Evolutionary conservation across 2,329 filamentous ascomycete species (phyloP).

Genomic region (Chlorencoelia australis): DNA sequence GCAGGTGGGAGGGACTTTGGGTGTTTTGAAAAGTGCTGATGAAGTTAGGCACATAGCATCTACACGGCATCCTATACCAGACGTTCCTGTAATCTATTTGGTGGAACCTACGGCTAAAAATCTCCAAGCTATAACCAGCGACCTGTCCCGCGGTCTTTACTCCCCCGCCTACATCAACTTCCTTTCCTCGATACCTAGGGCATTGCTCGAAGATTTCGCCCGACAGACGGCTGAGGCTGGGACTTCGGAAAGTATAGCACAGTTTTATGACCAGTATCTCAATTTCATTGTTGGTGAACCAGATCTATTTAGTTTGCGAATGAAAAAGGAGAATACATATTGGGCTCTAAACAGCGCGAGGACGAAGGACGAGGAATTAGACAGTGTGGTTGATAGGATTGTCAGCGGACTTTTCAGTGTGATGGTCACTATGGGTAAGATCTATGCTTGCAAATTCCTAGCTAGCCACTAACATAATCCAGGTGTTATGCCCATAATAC

Average conservation of each 20-base stretch:
- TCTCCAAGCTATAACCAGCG: constrained; percentile 70
- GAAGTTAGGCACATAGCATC: constrained; percentile 65
- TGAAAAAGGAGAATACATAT: constrained; percentile 85
- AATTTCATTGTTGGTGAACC: constrained; percentile 96
- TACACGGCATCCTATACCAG: constrained; percentile 79
- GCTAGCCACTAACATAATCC: constrained; percentile 20
- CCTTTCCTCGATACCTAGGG: constrained; percentile 81
- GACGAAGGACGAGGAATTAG: constrained; percentile 82
- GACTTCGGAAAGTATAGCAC: constrained; percentile 81
- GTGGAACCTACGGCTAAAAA: constrained; percentile 80
- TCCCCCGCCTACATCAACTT: constrained; percentile 95
- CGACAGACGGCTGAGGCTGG: constrained; percentile 74
- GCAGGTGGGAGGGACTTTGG: constrained; percentile 1
- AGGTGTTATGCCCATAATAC: constrained; percentile 90
- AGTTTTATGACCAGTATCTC: constrained; percentile 92
- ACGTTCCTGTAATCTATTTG: constrained; percentile 95
- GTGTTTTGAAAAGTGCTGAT: constrained; percentile 15
- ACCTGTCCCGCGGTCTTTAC: constrained; percentile 81
- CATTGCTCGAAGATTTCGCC: constrained; percentile 89
- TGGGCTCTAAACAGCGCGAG: constrained; percentile 92
- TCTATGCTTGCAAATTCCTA: neutral
- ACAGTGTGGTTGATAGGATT: constrained; percentile 77
- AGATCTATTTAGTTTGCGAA: constrained; percentile 86
- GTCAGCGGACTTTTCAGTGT: constrained; percentile 97
- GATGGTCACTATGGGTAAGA: constrained; percentile 87